Evolutionary conservation across 116 monocot genomes (phyloP).

Genomic region (Dioscorea cayenensis): DNA sequence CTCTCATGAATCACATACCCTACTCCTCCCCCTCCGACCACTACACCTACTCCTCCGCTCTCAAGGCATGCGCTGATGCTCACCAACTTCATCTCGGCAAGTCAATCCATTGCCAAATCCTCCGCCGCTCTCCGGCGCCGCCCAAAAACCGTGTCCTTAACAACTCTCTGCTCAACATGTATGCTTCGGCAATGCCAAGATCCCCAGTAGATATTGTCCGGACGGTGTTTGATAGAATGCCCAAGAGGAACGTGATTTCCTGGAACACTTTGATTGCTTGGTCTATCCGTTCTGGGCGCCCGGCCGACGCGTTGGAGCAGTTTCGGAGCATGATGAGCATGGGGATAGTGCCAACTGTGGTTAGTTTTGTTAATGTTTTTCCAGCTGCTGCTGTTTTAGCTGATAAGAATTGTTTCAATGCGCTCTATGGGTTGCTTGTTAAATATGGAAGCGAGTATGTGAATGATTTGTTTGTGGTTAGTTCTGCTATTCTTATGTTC

Average conservation of each 20-base stretch:
- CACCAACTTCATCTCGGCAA: slow-evolving; percentile 45
- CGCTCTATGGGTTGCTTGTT: slow-evolving; percentile 46
- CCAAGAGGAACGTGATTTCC: slow-evolving; percentile 63
- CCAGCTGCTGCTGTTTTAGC: slow-evolving; percentile 31
- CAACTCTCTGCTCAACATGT: slow-evolving; percentile 91
- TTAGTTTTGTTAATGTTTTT: slow-evolving; percentile 79
- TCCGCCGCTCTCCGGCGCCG: slow-evolving; percentile 22
- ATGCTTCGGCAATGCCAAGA: slow-evolving; percentile 24
- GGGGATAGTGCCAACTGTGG: slow-evolving; percentile 38
- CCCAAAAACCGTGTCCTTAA: slow-evolving; percentile 46
- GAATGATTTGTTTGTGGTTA: slow-evolving; percentile 53
- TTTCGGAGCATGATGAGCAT: slow-evolving; percentile 49
- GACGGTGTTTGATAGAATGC: slow-evolving; percentile 68
- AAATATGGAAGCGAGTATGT: slow-evolving; percentile 40
- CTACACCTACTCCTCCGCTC: slow-evolving; percentile 71
- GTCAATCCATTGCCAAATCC: slow-evolving; percentile 52
- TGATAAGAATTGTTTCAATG: not conserved
- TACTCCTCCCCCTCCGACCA: slow-evolving; percentile 28
- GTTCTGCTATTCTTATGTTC: slow-evolving; percentile 64
- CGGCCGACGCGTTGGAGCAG: slow-evolving; percentile 26
- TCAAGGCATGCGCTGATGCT: slow-evolving; percentile 72
- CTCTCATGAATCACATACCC: slow-evolving; percentile 22
- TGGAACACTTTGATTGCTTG: slow-evolving; percentile 87
- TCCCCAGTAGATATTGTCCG: slow-evolving; percentile 16
- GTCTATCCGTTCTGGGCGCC: slow-evolving; percentile 27